Base-by-base conservation (phyloP, 73 alveolate species). In the Paramecium caudatum region DNA sequence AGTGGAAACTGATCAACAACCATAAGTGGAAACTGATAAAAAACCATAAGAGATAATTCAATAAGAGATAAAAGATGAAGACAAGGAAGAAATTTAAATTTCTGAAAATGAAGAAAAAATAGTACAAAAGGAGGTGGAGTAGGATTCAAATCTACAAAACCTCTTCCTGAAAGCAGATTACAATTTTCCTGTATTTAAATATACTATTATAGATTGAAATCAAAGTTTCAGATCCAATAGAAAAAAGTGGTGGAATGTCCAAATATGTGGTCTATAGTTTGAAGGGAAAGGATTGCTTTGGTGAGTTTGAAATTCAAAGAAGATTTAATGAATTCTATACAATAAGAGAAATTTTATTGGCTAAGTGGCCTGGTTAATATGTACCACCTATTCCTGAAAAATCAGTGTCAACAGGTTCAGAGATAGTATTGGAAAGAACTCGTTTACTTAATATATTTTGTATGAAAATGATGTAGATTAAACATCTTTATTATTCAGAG, bases 351-450 rank as follows among this genome's bases (percentile, higher is more conserved):
- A 48, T 87, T 30, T 68, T 98, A 47, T 32, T 78, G 15, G 90
- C 91, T 17, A 90, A 96, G 65, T 98, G 98, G 96, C 98, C 99
- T 6, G 98, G 99, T 16, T 96, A 95, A 61, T 91, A 62, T 46
- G 91, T 98, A 47, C 99, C 99, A 4, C 99, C 99, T 16, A 82
- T 98, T 48, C 99, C 98, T 16, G 88, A 74, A 34, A 74, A 74
- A 41, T 74, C 43, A 13, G 47, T 74, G 0, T 6, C 19, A 15
- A 23, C 46, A 16, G 65, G 65, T n/a, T 0, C 47, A 65, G 83
- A 65, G 0, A 36, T 36, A 3, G 34, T 65, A 8, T 12, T 33
- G 9, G 83, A 65, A 32, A 65, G 83, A 10, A 36, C 49, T 25
- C 32, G 83, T 32, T 32, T 65, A 15, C 83, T 65, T 36, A 65